These are phyloP conservation scores for Dactylellina parvicollis DNA, from an alignment of 2,329 filamentous ascomycete genomes.

Conservation along the genomic window DNA sequence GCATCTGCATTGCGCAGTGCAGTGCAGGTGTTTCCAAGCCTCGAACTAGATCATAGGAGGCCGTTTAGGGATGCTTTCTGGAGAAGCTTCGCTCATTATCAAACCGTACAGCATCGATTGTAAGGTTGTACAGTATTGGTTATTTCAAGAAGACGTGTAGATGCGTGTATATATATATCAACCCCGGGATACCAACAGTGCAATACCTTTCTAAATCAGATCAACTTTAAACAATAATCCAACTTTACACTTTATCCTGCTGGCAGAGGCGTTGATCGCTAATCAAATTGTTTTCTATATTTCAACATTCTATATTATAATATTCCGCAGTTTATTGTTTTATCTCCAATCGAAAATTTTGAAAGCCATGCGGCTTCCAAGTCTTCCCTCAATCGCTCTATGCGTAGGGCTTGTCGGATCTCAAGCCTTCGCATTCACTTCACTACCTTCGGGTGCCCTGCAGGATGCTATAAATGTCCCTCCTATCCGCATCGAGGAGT, in stretches of 20 bases:
- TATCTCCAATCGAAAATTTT: neutral
- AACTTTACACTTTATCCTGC: too few relatives aligned
- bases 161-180: neutral
- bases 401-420: neutral
- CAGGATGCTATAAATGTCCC: slow-evolving; percentile 1
- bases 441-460: neutral
- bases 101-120: too few relatives aligned
- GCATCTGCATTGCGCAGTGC: too few relatives aligned
- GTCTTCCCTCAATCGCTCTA: neutral
- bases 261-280: slow-evolving; percentile 9
- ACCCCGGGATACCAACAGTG: neutral
- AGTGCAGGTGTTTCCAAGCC: too few relatives aligned
- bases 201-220: neutral
- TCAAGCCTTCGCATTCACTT: neutral
- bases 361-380: slow-evolving; percentile 1
- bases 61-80: too few relatives aligned
- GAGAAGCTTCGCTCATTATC: too few relatives aligned
- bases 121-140: too few relatives aligned
- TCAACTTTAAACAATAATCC: neutral
- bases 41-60: too few relatives aligned
- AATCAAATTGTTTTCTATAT: neutral
- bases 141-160: neutral
- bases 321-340: neutral
- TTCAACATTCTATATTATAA: neutral
- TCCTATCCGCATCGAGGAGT: neutral